Evolutionary conservation across 495 filamentous ascomycete species (phyloP), one percentile per base, ranked within the genome.

Genomic region (Penicillium desertorum): DNA sequence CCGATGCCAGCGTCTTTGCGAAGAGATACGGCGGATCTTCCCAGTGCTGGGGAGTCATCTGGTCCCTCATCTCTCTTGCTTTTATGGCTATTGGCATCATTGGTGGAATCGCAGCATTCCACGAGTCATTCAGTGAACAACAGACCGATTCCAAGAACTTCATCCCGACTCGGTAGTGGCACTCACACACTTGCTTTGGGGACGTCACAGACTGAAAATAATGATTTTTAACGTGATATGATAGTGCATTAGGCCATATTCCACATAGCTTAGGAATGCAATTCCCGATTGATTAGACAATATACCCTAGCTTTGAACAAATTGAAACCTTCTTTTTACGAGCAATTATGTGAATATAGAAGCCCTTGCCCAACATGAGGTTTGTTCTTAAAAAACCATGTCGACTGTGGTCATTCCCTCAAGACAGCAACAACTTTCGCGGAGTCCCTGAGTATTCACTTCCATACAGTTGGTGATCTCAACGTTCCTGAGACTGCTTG

Each of bases 1-100:
- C 87, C 7, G 88, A 92, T 69, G 88, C 88, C n/a, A 89, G 85
- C 63, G 86, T 89, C 16, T 92, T 92, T 60, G 88, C 88, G 7
- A 76, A 88, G 70, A 79, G 82, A 27, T 92, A 91, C 62, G 88
- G 88, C 16, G 88, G 88, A 37, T 89, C 86, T 3, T 89, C 86
- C 19, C 87, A 88, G 59, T 92, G 88, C 77, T 92, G 88, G 88
- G 88, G 88, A 20, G 77, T 91, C 27, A 81, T 90, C 41, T 92
- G 88, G 88, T 86, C 83, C 14, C 72, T 92, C 37, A 80, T 92
- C 36, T 86, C 85, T 2, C 60, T 90, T 32, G 51, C 76, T 1
- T 87, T 92, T 62, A 90, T 91, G 84, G 82, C 82, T 17, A 74
- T 77, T 16, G 86, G 81, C 5, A 92, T 92, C 60, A 71, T 91